phyloP scores from a whole-genome alignment of 1,284 basidiomycete genomes.

The Boletellus deceptivus region DNA sequence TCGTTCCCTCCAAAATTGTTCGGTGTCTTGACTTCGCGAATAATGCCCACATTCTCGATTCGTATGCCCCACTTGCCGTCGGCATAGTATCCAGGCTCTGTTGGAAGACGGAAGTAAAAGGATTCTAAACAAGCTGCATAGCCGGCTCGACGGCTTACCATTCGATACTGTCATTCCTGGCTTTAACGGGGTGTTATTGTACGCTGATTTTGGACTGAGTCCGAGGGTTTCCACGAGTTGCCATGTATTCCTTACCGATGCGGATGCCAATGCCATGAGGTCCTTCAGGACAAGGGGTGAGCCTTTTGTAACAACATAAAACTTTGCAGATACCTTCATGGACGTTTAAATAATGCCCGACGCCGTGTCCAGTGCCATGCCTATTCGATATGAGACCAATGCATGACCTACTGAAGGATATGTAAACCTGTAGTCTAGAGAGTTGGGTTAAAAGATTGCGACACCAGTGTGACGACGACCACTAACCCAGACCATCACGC shows the following conservation, averaged over 20 bases:
- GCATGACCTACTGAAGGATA: neutral
- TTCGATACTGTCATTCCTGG: constrained; percentile 90
- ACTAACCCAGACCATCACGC: constrained; percentile 84
- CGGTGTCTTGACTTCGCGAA: constrained; percentile 68
- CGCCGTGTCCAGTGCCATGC: constrained; percentile 92
- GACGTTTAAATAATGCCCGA: constrained; percentile 90
- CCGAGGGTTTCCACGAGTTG: neutral
- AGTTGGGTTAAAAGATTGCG: constrained; percentile 1
- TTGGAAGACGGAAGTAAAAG: neutral
- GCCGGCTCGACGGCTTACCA: constrained; percentile 38
- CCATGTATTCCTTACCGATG: constrained; percentile 46
- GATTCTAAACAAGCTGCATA: neutral
- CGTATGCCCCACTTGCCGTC: constrained; percentile 93
- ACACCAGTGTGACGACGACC: neutral
- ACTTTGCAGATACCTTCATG: constrained; percentile 63
- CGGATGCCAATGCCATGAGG: constrained; percentile 87
- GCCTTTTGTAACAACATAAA: neutral
- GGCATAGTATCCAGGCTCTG: constrained; percentile 91
- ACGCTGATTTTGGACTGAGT: constrained; percentile 39
- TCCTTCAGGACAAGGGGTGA: constrained; percentile 35
- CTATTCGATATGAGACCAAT: constrained; percentile 34
- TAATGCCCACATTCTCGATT: constrained; percentile 86
- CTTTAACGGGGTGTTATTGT: constrained; percentile 70
- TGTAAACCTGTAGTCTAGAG: constrained; percentile 44
- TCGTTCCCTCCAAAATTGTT: constrained; percentile 88